These are phyloP conservation scores for Avena atlantica DNA, from an alignment of 176 grass and related monocot species.

Conservation along the genomic window DNA sequence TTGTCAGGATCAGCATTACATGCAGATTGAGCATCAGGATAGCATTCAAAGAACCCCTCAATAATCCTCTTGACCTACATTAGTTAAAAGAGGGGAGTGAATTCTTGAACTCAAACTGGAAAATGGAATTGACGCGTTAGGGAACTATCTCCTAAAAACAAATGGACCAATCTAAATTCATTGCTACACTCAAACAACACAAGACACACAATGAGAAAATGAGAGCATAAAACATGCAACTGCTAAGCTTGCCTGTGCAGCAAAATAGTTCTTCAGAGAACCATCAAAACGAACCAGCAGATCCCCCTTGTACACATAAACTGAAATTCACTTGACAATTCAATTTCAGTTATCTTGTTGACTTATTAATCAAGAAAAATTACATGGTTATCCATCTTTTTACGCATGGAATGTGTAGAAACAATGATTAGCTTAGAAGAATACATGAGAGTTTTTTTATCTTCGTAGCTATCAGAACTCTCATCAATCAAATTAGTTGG, in stretches of 20 bases:
- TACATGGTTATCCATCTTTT: background rate
- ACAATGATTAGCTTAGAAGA: background rate
- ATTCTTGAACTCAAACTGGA: slow-evolving; percentile 15
- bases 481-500: slow-evolving; percentile 3
- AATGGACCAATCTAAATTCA: slow-evolving; percentile 7
- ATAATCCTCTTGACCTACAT: slow-evolving; percentile 43
- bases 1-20: slow-evolving; percentile 6
- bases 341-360: background rate
- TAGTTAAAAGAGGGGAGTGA: background rate
- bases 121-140: slow-evolving; percentile 2
- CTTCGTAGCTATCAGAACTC: background rate
- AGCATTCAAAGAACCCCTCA: slow-evolving; percentile 45
- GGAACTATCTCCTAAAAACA: background rate
- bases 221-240: background rate
- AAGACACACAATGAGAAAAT: background rate
- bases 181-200: background rate
- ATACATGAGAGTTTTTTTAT: background rate
- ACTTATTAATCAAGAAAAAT: background rate
- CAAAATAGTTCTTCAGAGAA: background rate
- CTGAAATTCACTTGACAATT: background rate
- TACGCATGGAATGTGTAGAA: background rate
- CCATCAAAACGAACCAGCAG: background rate
- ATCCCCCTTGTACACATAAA: background rate
- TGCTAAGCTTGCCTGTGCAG: background rate
- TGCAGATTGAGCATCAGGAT: slow-evolving; percentile 51